phyloP scores from a whole-genome alignment of 225 moss, liverwort and hornwort species.

The Anthoceros angustus region DNA sequence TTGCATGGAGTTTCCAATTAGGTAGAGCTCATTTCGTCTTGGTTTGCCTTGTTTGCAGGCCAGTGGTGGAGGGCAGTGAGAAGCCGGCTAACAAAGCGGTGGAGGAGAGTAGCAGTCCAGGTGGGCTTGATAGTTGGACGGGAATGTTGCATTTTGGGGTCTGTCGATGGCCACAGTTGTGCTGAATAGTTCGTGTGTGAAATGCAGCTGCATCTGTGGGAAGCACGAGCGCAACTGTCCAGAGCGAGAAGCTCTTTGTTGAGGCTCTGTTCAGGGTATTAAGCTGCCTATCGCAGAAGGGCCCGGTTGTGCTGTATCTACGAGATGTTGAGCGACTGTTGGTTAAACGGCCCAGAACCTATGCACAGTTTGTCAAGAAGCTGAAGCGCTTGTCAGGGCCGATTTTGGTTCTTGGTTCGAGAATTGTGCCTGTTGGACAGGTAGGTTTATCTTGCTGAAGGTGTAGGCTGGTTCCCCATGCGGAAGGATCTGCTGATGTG shows the following conservation, averaged over 20 bases:
- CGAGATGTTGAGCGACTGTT: conserved; percentile 32
- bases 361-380: conserved; percentile 22
- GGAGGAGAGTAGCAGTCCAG: too few species aligned
- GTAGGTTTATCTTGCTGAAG: conserved; percentile 6
- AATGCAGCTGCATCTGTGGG: conserved; percentile 13
- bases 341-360: conserved; percentile 32
- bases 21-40: too few species aligned
- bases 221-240: conserved; percentile 14
- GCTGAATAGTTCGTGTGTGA: not conserved
- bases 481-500: not conserved
- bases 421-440: conserved; percentile 11
- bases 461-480: not conserved
- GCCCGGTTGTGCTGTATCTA: conserved; percentile 34
- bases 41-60: too few species aligned
- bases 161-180: too few species aligned
- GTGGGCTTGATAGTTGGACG: too few species aligned
- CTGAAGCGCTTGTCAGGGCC: conserved; percentile 28
- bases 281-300: conserved; percentile 5
- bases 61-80: too few species aligned
- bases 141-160: too few species aligned
- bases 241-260: conserved; percentile 35
- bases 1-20: too few species aligned
- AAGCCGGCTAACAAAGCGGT: too few species aligned
- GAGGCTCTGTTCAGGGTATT: conserved; percentile 33
- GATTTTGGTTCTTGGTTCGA: conserved; percentile 32